Base-by-base conservation (phyloP, 768 basidiomycete genomes). In the Russula emetica region DNA sequence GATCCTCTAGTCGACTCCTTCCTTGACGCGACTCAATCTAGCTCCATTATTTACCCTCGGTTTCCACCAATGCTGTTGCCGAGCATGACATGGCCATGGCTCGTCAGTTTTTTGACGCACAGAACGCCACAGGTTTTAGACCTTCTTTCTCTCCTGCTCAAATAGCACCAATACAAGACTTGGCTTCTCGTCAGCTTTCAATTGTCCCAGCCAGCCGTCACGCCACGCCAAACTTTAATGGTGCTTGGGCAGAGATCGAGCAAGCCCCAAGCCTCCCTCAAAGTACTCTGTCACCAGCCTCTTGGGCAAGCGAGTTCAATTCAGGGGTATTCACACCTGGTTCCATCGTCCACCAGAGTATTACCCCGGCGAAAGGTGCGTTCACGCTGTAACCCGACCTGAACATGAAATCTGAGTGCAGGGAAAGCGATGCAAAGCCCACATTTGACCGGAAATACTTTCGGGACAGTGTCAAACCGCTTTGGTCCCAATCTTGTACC, bases 1-100 rank as follows among this genome's bases (percentile, higher is more conserved):
- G 61, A 50, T 45, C 56, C 56, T 52, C 60, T 32, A 18, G 14
- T 56, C 36, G 1, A 22, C 26, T 38, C 28, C 51, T 26, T 47
- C 45, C 14, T 24, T 26, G 26, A 32, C 11, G 11, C n/a, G 30
- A 32, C 28, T 22, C 26, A 24, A 28, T 30, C 2, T 66, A 93
- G 91, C 80, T 94, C 28, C 90, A 88, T 65, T 84, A 90, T 72
- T 81, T 94, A 30, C 88, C 91, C 1, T 79, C 82, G 24, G 81
- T 81, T n/a, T 76, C 82, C 0, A 72, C 78, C 20, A 67, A 74
- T 26, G 76, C 77, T 56, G 78, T 83, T 38, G 82, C 77, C 63
- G 83, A 85, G 68, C 87, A 84, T 55, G 91, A 94, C 74, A 73
- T 85, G 53, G 82, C 83, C 16, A 81, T 90, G 66, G 91, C 90